Percentiles rank a stretch among this genome's conserved stretches.
These are phyloP conservation scores for Porogramme epimiltina DNA, from an alignment of 1,284 basidiomycete species.

Conservation along the genomic window DNA sequence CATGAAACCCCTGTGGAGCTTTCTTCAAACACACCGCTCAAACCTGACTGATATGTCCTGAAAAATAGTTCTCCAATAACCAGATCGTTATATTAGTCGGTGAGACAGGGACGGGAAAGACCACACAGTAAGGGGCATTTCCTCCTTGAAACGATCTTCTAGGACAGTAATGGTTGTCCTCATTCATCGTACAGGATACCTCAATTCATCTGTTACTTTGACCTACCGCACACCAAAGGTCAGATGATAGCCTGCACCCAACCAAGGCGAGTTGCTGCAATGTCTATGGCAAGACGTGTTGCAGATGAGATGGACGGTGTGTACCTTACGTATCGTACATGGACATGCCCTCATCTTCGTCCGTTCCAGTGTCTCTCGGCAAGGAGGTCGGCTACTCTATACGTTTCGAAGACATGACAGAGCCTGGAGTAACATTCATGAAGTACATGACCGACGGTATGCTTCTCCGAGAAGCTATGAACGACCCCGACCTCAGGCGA, in stretches of 20 bases:
- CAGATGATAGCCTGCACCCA: conserved; percentile 98
- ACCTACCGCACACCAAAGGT: conserved; percentile 85
- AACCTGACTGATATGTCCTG: conserved; percentile 35
- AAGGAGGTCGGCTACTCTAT: conserved; percentile 98
- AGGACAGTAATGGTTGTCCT: not conserved
- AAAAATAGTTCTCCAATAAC: conserved; percentile 77
- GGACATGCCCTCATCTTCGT: not conserved
- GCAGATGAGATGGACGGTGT: conserved; percentile 97
- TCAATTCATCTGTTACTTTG: conserved; percentile 93
- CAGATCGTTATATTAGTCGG: conserved; percentile 97
- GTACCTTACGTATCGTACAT: conserved; percentile 30
- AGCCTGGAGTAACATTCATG: conserved; percentile 87
- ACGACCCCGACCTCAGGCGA: conserved; percentile 85
- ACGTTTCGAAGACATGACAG: conserved; percentile 98
- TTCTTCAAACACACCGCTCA: conserved; percentile 27
- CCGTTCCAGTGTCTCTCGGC: conserved; percentile 75
- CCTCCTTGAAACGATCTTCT: not conserved
- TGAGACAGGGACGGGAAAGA: conserved; percentile 98
- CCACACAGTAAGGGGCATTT: conserved; percentile 77
- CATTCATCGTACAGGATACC: conserved; percentile 59
- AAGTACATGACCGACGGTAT: conserved; percentile 99
- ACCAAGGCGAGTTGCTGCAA: conserved; percentile 95
- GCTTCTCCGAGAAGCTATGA: conserved; percentile 96
- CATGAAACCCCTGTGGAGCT: conserved; percentile 40
- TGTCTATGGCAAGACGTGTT: conserved; percentile 98